Evolutionary conservation across 805 yeast species (phyloP), one percentile per base, ranked within the genome.

Genomic region (Deakozyma indianensis): DNA sequence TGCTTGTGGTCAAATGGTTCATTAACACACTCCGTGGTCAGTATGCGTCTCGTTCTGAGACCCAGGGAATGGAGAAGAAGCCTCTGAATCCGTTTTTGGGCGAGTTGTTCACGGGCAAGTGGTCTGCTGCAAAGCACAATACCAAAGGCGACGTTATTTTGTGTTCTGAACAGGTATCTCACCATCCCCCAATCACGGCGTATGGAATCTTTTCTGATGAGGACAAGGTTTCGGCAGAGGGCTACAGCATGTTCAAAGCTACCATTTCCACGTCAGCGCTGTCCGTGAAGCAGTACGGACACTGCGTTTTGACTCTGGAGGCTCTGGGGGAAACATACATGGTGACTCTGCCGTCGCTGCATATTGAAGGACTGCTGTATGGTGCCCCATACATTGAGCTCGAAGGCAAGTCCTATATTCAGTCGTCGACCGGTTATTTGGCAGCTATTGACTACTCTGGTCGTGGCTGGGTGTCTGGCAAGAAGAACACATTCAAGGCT

Each of bases 111-210:
- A 83, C 85, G 32, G 97, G 96, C 42, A 78, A 81, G 56, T 87
- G 96, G 95, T 85, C 78, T 52, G 58, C 60, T 42, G 59, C 75
- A 23, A 51, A 57, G 15, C 74, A 71, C 40, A 62, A 67, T 9
- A 68, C 65, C 45, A 63, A 75, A 15, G 95, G 95, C 38, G 94
- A 84, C 50, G 83, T 95, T 22, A 64, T 77, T 11, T 68, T 90
- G 58, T 66, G 86, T 45, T 77, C 88, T 51, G 98, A 92, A 64
- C 98, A 92, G 65, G 96, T 92, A 14, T 79, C 88, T 50, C 98
- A 92, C 66, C 98, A 92, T 63, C 98, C 98, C 16, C 97, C 98
- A 22, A 80, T 83, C 28, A 88, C 97, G n/a, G 96, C 92, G 4
- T 92, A 87, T 60, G 75, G 87, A 40, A 74, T 92, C 46, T 67